Evolutionary conservation across 352 stramenopile species (phyloP).

Genomic region (Pseudoperonospora humuli): DNA sequence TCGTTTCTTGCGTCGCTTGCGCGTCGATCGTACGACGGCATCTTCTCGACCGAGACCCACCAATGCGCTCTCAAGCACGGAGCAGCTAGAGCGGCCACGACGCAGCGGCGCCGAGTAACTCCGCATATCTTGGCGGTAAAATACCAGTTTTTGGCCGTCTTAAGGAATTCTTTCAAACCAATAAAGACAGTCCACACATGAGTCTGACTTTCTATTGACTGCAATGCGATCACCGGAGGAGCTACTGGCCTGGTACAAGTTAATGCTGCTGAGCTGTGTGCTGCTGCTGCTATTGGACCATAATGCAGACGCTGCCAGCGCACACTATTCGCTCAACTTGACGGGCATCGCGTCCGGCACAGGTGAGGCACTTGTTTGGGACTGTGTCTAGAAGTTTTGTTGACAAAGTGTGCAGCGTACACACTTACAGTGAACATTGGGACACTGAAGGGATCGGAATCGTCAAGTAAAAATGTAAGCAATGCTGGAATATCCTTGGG

Average conservation of each 20-base stretch:
- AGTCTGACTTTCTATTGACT: slow-evolving; percentile 6
- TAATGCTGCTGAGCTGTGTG: slow-evolving; percentile 12
- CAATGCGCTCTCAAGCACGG: slow-evolving; percentile 28
- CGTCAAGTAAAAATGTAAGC: slow-evolving; percentile 21
- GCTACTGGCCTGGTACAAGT: slow-evolving; percentile 9
- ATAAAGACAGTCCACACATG: slow-evolving; percentile 10
- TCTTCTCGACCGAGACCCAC: slow-evolving; percentile 22
- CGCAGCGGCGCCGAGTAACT: slow-evolving; percentile 13
- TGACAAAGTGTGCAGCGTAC: slow-evolving; percentile 19
- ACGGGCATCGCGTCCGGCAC: slow-evolving; percentile 39
- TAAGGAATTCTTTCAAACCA: too few relatives aligned
- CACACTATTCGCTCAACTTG: slow-evolving; percentile 34
- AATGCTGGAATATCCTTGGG: background rate
- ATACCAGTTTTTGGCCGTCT: too few relatives aligned
- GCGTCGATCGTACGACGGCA: slow-evolving; percentile 20
- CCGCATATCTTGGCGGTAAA: too few relatives aligned
- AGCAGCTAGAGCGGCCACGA: slow-evolving; percentile 18
- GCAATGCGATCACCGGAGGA: too few relatives aligned
- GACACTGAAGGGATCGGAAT: slow-evolving; percentile 16
- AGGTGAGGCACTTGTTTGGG: too few relatives aligned
- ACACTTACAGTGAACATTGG: slow-evolving; percentile 32
- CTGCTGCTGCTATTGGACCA: slow-evolving; percentile 10
- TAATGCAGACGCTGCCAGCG: slow-evolving; percentile 13
- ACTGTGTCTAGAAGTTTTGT: background rate
- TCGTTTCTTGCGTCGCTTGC: slow-evolving; percentile 20